phyloP scores from a whole-genome alignment of 257 asterid genomes.

The Penstemon newberryi region DNA sequence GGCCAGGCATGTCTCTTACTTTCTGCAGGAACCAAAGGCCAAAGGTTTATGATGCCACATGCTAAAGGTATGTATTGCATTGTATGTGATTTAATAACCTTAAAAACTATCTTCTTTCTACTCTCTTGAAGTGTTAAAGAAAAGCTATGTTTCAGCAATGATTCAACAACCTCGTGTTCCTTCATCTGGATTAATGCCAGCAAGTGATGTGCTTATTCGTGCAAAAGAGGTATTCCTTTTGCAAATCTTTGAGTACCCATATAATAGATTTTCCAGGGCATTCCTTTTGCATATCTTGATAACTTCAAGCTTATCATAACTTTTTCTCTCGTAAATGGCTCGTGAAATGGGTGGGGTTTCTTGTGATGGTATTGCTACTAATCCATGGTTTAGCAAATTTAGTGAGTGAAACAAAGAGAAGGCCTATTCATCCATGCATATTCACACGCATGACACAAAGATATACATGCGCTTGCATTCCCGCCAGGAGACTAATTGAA shows the following conservation, averaged over 20 bases:
- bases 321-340: neutral
- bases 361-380: constrained; percentile 3
- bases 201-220: constrained; percentile 83
- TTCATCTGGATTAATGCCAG: constrained; percentile 80
- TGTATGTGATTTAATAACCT: constrained; percentile 10
- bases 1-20: constrained; percentile 96
- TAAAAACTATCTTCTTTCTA: constrained; percentile 20
- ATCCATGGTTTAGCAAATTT: constrained; percentile 16
- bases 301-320: neutral
- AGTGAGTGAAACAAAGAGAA: constrained; percentile 14
- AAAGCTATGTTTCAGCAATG: constrained; percentile 63
- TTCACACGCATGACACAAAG: neutral
- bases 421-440: neutral
- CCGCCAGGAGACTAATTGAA: neutral
- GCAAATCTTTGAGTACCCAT: constrained; percentile 4
- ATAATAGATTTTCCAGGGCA: neutral
- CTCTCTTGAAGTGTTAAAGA: constrained; percentile 19
- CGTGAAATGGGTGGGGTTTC: constrained; percentile 4
- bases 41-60: constrained; percentile 90
- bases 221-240: constrained; percentile 64
- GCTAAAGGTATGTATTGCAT: constrained; percentile 56
- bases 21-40: constrained; percentile 86
- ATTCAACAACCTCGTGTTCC: constrained; percentile 91
- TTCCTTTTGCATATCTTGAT: neutral
- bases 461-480: neutral